A percentile compares a stretch with the other conserved stretches of the same genome.
phyloP scores from a whole-genome alignment of 192 early-diverging fungal genomes.

The Coemansia sp. region DNA sequence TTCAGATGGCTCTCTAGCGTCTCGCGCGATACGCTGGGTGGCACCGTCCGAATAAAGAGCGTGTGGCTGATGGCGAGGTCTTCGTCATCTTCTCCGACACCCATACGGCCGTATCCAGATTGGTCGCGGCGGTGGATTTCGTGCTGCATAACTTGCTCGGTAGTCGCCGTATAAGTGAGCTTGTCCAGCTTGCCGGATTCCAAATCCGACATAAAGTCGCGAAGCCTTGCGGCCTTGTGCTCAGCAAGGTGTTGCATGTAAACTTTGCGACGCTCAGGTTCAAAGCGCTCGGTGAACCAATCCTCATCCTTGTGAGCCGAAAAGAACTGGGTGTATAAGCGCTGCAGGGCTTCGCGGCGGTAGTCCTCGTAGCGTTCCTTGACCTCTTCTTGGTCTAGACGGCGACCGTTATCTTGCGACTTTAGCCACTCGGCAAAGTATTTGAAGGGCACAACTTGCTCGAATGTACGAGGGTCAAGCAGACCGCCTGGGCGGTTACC shows the following conservation, averaged over 20 bases:
- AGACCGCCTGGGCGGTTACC: constrained; percentile 30
- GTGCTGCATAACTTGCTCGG: constrained; percentile 52
- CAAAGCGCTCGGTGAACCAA: constrained; percentile 95
- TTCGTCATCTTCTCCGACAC: constrained; percentile 47
- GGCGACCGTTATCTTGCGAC: constrained; percentile 60
- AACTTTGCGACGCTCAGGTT: constrained; percentile 68
- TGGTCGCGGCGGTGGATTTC: constrained; percentile 47
- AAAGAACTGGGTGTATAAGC: constrained; percentile 76
- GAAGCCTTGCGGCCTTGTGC: constrained; percentile 61
- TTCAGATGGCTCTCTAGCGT: constrained; percentile 67
- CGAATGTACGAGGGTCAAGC: constrained; percentile 75
- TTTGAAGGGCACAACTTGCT: constrained; percentile 76
- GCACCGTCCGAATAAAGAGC: constrained; percentile 84
- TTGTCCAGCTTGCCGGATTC: constrained; percentile 74
- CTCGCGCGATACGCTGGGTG: constrained; percentile 65
- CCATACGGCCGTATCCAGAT: constrained; percentile 24
- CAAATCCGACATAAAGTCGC: constrained; percentile 67
- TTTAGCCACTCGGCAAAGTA: constrained; percentile 74
- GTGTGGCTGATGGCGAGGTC: constrained; percentile 50
- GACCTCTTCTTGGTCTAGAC: constrained; percentile 78
- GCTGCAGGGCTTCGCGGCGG: constrained; percentile 73
- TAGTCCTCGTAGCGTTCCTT: constrained; percentile 81
- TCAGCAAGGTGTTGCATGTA: constrained; percentile 58
- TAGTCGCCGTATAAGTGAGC: constrained; percentile 30
- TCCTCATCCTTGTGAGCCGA: constrained; percentile 76